A percentile compares a stretch with the other conserved stretches of the same genome.
These are phyloP conservation scores for Ceratocystis eucalypticola DNA, from an alignment of 2,329 filamentous ascomycete genomes.

Conservation along the genomic window DNA sequence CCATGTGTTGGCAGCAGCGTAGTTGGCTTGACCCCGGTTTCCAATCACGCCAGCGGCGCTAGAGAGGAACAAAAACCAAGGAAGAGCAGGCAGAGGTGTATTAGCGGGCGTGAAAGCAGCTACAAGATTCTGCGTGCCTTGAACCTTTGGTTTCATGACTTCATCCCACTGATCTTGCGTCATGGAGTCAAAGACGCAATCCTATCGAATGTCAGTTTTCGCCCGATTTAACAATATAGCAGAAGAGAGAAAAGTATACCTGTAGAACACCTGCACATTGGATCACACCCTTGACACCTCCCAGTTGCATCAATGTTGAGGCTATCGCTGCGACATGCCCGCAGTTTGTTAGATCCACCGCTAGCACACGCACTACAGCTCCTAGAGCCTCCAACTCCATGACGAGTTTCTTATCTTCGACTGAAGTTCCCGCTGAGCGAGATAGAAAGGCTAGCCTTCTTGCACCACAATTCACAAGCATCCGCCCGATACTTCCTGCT, in stretches of 20 bases:
- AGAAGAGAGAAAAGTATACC: slow-evolving; percentile 17
- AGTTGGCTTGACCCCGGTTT: slow-evolving; percentile 45
- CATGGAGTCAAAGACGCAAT: slow-evolving; percentile 28
- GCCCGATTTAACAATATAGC: neutral
- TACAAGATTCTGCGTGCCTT: slow-evolving; percentile 32
- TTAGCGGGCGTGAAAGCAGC: slow-evolving; percentile 21
- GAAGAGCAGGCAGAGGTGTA: slow-evolving; percentile 28
- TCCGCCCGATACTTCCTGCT: slow-evolving; percentile 38
- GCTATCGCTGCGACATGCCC: slow-evolving; percentile 22
- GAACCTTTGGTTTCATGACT: slow-evolving; percentile 27
- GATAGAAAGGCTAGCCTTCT: slow-evolving; percentile 40
- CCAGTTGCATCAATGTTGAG: slow-evolving; percentile 20
- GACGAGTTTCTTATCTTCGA: slow-evolving; percentile 26
- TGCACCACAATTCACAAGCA: slow-evolving; percentile 39
- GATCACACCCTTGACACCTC: slow-evolving; percentile 26
- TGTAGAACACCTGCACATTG: slow-evolving; percentile 29
- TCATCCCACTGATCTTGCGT: slow-evolving; percentile 26
- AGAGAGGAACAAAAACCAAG: slow-evolving; percentile 19
- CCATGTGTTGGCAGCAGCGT: slow-evolving; percentile 41
- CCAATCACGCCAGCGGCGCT: slow-evolving; percentile 35
- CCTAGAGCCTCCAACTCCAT: slow-evolving; percentile 25
- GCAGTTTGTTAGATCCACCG: slow-evolving; percentile 33
- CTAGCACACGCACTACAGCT: slow-evolving; percentile 27
- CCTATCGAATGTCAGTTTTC: slow-evolving; percentile 19
- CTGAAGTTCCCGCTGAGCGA: slow-evolving; percentile 31